Conservation (phyloP, 768 basidiomycete genomes). For the Mrakia blollopis region DNA sequence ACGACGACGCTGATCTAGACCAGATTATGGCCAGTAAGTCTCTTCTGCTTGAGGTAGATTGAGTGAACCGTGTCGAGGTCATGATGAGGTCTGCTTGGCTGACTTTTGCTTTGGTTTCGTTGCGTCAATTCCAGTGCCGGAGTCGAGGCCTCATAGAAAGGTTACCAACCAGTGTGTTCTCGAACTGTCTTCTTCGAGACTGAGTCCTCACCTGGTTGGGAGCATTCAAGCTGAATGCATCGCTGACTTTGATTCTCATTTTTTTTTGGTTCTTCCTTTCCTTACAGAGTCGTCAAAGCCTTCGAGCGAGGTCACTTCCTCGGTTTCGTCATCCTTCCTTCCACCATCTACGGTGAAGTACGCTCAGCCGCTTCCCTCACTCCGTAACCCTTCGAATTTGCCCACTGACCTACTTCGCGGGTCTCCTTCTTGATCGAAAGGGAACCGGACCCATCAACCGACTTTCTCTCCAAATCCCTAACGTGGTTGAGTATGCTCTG, state of each 20-base stretch:
- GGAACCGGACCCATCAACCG: slow-evolving; percentile 20
- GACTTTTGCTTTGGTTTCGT: neutral
- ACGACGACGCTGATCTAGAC: slow-evolving; percentile 7
- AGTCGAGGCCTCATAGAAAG: slow-evolving; percentile 1
- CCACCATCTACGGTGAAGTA: slow-evolving; percentile 30
- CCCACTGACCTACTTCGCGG: neutral
- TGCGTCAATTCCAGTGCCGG: neutral
- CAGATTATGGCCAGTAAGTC: slow-evolving; percentile 14
- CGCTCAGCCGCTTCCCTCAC: neutral
- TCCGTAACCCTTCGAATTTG: neutral
- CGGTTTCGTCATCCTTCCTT: slow-evolving; percentile 30
- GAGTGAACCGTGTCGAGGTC: too few relatives aligned
- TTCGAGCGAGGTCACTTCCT: slow-evolving; percentile 29
- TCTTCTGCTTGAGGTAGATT: too few relatives aligned
- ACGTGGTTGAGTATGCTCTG: slow-evolving; percentile 9
- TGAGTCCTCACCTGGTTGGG: too few relatives aligned
- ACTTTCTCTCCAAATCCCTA: slow-evolving; percentile 21
- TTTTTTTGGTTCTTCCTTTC: neutral
- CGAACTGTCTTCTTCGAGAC: neutral
- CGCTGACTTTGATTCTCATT: too few relatives aligned
- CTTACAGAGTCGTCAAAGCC: slow-evolving; percentile 17
- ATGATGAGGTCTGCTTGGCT: too few relatives aligned
- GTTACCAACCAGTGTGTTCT: slow-evolving; percentile 23
- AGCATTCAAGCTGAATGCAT: too few relatives aligned
- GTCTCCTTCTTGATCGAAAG: neutral